Conservation (phyloP, 2,329 filamentous ascomycete species). For the Metarhizium robertsii region DNA sequence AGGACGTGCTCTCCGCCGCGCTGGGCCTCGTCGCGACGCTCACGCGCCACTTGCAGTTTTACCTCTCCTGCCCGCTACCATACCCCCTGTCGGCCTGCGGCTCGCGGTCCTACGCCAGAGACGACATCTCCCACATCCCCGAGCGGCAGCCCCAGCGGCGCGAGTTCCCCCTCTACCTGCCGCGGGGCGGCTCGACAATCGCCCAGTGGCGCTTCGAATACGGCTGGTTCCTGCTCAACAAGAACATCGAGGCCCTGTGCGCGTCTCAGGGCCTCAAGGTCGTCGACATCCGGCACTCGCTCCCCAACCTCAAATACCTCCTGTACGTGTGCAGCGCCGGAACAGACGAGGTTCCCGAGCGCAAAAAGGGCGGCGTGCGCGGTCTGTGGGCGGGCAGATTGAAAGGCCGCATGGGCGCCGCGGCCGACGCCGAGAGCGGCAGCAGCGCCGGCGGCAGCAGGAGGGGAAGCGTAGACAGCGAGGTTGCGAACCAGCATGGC, state of each 20-base stretch:
- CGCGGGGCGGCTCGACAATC: slow-evolving; percentile 48
- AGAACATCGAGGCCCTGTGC: slow-evolving; percentile 71
- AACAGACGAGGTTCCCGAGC: slow-evolving; percentile 49
- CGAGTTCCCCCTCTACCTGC: slow-evolving; percentile 71
- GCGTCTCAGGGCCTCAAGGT: slow-evolving; percentile 63
- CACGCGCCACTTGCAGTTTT: slow-evolving; percentile 68
- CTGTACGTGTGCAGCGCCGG: slow-evolving; percentile 84
- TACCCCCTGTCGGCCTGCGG: slow-evolving; percentile 68
- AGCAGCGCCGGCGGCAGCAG: slow-evolving; percentile 29
- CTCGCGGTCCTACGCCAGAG: slow-evolving; percentile 66
- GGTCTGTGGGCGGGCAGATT: slow-evolving; percentile 45
- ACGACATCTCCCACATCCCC: slow-evolving; percentile 55
- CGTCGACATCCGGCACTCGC: slow-evolving; percentile 81
- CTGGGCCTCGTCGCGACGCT: slow-evolving; percentile 73
- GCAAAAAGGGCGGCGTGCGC: slow-evolving; percentile 51
- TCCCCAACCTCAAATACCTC: slow-evolving; percentile 90
- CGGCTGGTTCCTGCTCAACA: slow-evolving; percentile 92
- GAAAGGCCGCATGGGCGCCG: slow-evolving; percentile 22
- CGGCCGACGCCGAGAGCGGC: slow-evolving; percentile 26
- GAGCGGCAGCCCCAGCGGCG: slow-evolving; percentile 43
- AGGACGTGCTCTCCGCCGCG: slow-evolving; percentile 69
- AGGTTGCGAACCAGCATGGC: slow-evolving; percentile 26
- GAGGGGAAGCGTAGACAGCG: slow-evolving; percentile 35
- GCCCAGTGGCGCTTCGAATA: slow-evolving; percentile 92
- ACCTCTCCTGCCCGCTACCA: slow-evolving; percentile 67